phyloP scores from a whole-genome alignment of 345 rosid species.

The Linum tenue region DNA sequence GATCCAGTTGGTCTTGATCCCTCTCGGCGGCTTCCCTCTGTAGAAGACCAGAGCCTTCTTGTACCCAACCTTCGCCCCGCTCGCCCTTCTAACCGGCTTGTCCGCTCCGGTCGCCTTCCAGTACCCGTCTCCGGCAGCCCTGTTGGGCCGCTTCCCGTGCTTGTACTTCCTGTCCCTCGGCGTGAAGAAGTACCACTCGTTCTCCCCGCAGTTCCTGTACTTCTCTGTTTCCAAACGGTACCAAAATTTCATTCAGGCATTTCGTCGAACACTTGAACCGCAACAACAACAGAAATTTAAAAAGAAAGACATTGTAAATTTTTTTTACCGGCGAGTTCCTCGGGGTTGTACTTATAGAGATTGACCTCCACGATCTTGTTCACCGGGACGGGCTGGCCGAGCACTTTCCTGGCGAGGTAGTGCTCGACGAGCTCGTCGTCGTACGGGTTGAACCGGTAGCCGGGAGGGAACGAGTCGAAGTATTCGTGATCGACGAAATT shows the following conservation, averaged over 20 bases:
- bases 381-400: neutral
- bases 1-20: conserved; percentile 22
- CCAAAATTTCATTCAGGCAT: no score
- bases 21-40: conserved; percentile 10
- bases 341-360: conserved; percentile 9
- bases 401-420: conserved; percentile 6
- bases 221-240: neutral
- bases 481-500: neutral
- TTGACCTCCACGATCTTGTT: conserved; percentile 3
- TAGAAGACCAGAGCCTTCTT: conserved; percentile 16
- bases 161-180: conserved; percentile 16
- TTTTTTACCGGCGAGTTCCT: conserved; percentile 1
- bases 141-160: conserved; percentile 15
- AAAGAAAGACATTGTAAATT: neutral
- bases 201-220: conserved; percentile 2
- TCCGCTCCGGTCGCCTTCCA: conserved; percentile 24
- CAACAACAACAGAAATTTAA: no score
- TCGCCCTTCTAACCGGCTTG: neutral
- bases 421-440: conserved; percentile 10
- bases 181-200: conserved; percentile 18
- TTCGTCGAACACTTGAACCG: neutral
- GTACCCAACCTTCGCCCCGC: neutral
- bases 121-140: conserved; percentile 15
- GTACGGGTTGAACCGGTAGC: conserved; percentile 4
- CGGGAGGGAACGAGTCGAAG: conserved; percentile 7